Evolutionary conservation across 305 asterid genomes (phyloP).

Genomic region (Fraxinus xanthoxyloides): DNA sequence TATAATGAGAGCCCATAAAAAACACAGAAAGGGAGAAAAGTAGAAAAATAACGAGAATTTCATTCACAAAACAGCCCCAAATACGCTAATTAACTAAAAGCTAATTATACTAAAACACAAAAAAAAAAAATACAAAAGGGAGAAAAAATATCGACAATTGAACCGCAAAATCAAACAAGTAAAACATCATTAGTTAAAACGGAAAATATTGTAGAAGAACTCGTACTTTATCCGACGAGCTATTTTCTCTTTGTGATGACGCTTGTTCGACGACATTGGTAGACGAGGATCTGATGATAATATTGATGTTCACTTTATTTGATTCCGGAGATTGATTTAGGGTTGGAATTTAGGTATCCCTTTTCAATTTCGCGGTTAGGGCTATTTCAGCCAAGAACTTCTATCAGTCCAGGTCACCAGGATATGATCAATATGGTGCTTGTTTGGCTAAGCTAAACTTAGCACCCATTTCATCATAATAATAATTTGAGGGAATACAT

Average conservation of each 20-base stretch:
- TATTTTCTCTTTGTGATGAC: constrained; percentile 59
- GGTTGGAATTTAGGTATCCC: constrained; percentile 3
- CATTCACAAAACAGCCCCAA: neutral
- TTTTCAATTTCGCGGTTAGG: constrained; percentile 28
- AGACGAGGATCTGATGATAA: neutral
- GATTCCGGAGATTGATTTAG: constrained; percentile 3
- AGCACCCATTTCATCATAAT: no score
- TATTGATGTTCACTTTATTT: neutral
- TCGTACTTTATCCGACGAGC: constrained; percentile 61
- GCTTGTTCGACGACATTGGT: constrained; percentile 61
- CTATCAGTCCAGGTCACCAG: neutral
- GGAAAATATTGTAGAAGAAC: neutral
- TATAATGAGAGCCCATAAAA: neutral
- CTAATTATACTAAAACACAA: neutral
- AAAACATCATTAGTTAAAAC: constrained; percentile 1
- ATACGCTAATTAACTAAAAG: neutral
- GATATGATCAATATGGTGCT: neutral
- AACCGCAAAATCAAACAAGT: neutral
- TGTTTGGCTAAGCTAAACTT: neutral
- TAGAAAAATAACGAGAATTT: neutral
- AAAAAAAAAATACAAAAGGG: neutral
- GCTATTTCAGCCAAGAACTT: constrained; percentile 13
- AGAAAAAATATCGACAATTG: neutral
- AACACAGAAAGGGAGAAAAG: neutral
- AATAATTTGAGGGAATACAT: no score